Percentiles rank a stretch among this genome's conserved stretches.
Evolutionary conservation across 2,329 filamentous ascomycete species (phyloP).

Genomic region (Dactylonectria macrodidyma): DNA sequence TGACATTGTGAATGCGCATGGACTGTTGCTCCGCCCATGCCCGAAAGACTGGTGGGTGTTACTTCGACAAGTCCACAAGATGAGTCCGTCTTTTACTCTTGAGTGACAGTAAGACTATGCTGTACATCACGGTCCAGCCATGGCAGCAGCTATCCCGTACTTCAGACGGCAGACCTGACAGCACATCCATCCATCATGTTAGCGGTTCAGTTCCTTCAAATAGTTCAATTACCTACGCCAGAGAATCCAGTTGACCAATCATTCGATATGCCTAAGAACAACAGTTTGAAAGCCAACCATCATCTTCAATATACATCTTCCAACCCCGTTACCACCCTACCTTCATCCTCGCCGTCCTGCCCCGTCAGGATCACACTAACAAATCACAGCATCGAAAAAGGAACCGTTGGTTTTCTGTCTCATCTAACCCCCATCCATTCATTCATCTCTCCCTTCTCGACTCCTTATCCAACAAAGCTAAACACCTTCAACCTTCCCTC

Average conservation of each 20-base stretch:
- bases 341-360: not conserved
- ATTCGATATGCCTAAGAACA: not conserved
- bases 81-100: too few relatives aligned
- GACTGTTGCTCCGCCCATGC: too few relatives aligned
- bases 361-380: not conserved
- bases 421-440: slow-evolving; percentile 18
- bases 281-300: not conserved
- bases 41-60: too few relatives aligned
- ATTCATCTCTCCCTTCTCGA: not conserved
- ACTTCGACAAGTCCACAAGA: too few relatives aligned
- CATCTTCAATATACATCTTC: too few relatives aligned
- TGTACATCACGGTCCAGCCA: too few relatives aligned
- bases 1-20: too few relatives aligned
- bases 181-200: too few relatives aligned
- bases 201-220: not conserved
- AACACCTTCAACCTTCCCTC: slow-evolving; percentile 8
- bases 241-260: not conserved
- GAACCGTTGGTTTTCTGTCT: slow-evolving; percentile 27
- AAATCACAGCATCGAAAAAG: slow-evolving; percentile 1
- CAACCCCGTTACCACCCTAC: not conserved
- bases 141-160: too few relatives aligned
- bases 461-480: slow-evolving; percentile 8
- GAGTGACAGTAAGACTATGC: too few relatives aligned
- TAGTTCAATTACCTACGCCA: not conserved
- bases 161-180: too few relatives aligned